Evolutionary conservation across 2,329 filamentous ascomycete genomes (phyloP).

Genomic region (Hirsutella thompsonii): DNA sequence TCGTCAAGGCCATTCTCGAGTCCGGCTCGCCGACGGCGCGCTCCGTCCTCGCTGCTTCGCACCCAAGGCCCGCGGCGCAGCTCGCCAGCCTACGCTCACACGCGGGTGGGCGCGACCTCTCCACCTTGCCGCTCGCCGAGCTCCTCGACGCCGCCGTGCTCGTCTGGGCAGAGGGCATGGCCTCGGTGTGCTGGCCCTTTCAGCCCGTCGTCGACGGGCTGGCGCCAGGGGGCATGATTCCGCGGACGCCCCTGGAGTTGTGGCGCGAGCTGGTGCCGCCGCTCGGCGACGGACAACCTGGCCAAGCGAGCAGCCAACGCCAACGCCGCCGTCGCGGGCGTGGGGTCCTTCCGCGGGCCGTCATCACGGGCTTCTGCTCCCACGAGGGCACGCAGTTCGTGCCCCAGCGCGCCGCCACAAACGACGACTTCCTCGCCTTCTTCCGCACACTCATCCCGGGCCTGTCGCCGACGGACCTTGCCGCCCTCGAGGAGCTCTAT

Average conservation of each 20-base stretch:
- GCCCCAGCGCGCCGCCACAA: constrained; percentile 21
- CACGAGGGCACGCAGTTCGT: constrained; percentile 59
- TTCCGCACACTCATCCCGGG: constrained; percentile 49
- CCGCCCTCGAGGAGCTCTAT: constrained; percentile 45
- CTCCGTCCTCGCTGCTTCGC: constrained; percentile 36
- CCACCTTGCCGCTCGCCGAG: constrained; percentile 31
- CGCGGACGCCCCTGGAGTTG: constrained; percentile 42
- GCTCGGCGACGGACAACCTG: no score
- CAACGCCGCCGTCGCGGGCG: no score
- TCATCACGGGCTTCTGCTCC: constrained; percentile 58
- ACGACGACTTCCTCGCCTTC: constrained; percentile 43
- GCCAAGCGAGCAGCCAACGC: neutral
- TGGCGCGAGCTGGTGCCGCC: constrained; percentile 29
- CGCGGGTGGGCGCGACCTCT: constrained; percentile 15
- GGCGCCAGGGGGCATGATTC: constrained; percentile 36
- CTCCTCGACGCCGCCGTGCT: constrained; percentile 33
- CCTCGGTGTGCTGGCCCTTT: constrained; percentile 46
- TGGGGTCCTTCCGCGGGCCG: no score
- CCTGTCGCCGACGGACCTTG: constrained; percentile 37
- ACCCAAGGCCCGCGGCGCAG: constrained; percentile 44
- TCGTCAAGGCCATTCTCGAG: constrained; percentile 42
- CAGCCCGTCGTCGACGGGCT: constrained; percentile 58
- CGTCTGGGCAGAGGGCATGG: constrained; percentile 30
- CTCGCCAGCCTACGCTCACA: constrained; percentile 17
- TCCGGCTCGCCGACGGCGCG: constrained; percentile 44